phyloP scores from a whole-genome alignment of 805 yeast genomes.

The Komagataella mondaviorum region DNA sequence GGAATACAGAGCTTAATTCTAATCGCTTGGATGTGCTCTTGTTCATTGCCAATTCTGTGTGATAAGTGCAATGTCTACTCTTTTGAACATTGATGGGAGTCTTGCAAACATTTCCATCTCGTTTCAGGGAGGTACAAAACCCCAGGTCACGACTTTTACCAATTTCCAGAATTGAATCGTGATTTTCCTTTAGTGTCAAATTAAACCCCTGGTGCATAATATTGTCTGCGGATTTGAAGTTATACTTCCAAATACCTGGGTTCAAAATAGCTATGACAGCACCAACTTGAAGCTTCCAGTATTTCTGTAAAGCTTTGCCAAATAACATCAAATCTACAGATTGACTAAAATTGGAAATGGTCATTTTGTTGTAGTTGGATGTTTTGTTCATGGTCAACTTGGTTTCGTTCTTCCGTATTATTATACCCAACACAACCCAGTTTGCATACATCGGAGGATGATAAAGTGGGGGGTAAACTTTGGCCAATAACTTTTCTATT shows the following conservation, averaged over 20 bases:
- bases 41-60: conserved; percentile 43
- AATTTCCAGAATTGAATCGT: conserved; percentile 50
- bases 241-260: conserved; percentile 40
- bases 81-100: conserved; percentile 43
- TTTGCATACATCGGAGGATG: conserved; percentile 58
- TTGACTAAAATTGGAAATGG: conserved; percentile 54
- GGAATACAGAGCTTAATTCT: conserved; percentile 32
- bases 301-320: conserved; percentile 53
- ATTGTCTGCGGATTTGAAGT: conserved; percentile 10
- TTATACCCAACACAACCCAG: conserved; percentile 69
- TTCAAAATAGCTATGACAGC: conserved; percentile 64
- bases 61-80: conserved; percentile 56
- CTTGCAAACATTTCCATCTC: conserved; percentile 39
- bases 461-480: conserved; percentile 56
- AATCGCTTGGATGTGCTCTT: conserved; percentile 48
- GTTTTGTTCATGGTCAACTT: conserved; percentile 24
- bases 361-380: conserved; percentile 44
- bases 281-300: conserved; percentile 65
- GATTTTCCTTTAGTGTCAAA: conserved; percentile 35
- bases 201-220: conserved; percentile 29
- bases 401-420: conserved; percentile 43
- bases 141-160: conserved; percentile 63
- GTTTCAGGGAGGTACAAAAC: conserved; percentile 37
- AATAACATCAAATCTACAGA: conserved; percentile 50
- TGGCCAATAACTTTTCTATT: conserved; percentile 45